A percentile compares a stretch with the other conserved stretches of the same genome.
These are phyloP conservation scores for Erodium moschatum DNA, from an alignment of 441 rosid species.

Conservation along the genomic window DNA sequence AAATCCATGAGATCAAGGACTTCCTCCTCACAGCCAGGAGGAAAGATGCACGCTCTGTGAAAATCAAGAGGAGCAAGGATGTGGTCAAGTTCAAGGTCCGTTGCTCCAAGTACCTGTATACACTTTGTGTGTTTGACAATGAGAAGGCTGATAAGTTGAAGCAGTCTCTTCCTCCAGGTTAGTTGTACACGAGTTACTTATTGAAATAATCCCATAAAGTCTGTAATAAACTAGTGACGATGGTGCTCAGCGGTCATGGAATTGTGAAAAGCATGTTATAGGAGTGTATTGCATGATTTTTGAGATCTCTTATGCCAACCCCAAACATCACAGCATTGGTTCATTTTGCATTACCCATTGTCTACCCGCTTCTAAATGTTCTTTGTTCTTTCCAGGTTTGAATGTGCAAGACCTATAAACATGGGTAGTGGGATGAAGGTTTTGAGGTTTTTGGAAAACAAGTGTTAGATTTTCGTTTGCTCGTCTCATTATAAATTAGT, in stretches of 20 bases:
- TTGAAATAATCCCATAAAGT: neutral
- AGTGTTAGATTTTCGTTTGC: neutral
- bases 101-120: neutral
- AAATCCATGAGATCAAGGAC: neutral
- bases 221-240: neutral
- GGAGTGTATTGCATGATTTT: neutral
- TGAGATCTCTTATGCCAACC: neutral
- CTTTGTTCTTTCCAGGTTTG: neutral
- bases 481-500: neutral
- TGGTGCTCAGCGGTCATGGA: neutral
- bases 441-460: neutral
- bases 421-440: neutral
- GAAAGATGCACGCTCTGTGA: neutral
- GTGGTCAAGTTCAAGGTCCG: neutral
- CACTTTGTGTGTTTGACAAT: neutral
- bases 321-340: too few relatives aligned
- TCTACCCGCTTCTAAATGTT: too few relatives aligned
- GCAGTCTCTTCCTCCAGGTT: slow-evolving; percentile 1
- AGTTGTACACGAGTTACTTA: neutral
- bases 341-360: neutral
- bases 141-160: neutral
- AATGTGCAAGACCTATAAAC: neutral
- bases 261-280: neutral
- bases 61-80: neutral
- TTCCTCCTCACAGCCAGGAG: neutral